phyloP scores from a whole-genome alignment of 129 eudicot genomes.

The Smallanthus sonchifolius region DNA sequence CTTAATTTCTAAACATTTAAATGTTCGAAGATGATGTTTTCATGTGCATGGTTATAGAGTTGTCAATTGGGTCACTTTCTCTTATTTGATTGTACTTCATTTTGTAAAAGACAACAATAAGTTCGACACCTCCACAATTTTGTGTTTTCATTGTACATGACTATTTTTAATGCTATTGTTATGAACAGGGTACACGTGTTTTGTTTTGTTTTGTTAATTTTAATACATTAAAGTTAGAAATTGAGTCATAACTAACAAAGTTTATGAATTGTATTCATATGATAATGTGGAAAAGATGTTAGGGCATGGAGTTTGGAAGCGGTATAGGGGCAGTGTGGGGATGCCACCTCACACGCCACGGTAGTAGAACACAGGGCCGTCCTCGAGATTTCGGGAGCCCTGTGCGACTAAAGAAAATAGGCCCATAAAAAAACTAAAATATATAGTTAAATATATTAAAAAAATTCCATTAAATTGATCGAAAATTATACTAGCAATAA shows the following conservation, averaged over 20 bases:
- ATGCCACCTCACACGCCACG: too few relatives aligned
- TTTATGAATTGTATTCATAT: not conserved
- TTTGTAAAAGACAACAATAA: constrained; percentile 8
- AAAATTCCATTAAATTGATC: too few relatives aligned
- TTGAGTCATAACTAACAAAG: not conserved
- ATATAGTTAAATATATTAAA: too few relatives aligned
- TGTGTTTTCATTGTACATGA: constrained; percentile 3
- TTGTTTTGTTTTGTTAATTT: not conserved
- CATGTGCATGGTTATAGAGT: constrained; percentile 29
- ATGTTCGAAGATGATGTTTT: constrained; percentile 3
- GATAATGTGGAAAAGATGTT: not conserved
- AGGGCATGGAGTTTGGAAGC: too few relatives aligned
- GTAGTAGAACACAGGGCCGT: too few relatives aligned
- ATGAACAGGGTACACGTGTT: not conserved
- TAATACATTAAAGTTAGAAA: not conserved
- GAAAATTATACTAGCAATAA: too few relatives aligned
- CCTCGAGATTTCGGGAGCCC: too few relatives aligned
- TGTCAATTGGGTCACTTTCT: constrained; percentile 27
- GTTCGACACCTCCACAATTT: constrained; percentile 1
- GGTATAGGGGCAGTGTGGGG: too few relatives aligned
- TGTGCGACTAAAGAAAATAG: too few relatives aligned
- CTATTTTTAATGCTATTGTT: not conserved
- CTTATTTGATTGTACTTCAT: constrained; percentile 17
- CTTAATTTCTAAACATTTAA: not conserved
- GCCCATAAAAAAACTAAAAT: too few relatives aligned